Evolutionary conservation across 345 rosid genomes (phyloP).

Genomic region (Boechera stricta): DNA sequence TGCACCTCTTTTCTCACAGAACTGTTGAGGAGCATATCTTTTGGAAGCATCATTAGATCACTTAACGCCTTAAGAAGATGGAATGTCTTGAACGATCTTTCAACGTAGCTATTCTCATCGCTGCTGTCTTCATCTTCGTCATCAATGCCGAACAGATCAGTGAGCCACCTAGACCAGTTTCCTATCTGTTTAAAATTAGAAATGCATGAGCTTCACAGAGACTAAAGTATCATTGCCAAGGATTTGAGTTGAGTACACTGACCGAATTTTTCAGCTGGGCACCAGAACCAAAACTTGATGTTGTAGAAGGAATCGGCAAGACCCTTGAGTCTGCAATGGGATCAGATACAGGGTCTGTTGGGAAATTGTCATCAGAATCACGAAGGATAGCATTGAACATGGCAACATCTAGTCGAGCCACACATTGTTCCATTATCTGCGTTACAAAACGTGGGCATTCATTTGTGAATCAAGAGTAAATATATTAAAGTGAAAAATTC

Average conservation of each 20-base stretch:
- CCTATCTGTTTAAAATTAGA: conserved; percentile 66
- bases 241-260: conserved; percentile 17
- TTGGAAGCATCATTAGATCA: conserved; percentile 99
- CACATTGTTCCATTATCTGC: conserved; percentile 96
- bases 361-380: conserved; percentile 81
- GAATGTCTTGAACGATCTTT: conserved; percentile 71
- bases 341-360: conserved; percentile 93
- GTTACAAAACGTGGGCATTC: not conserved
- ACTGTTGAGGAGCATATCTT: conserved; percentile 80
- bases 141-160: conserved; percentile 81
- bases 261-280: conserved; percentile 89
- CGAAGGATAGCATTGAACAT: conserved; percentile 98
- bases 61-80: conserved; percentile 86
- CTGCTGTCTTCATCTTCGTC: conserved; percentile 57
- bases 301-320: conserved; percentile 84
- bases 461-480: conserved; percentile 15
- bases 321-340: conserved; percentile 79
- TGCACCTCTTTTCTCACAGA: conserved; percentile 82
- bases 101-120: conserved; percentile 50
- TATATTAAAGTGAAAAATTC: not conserved
- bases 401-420: conserved; percentile 91
- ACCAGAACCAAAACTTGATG: conserved; percentile 88
- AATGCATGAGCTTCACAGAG: conserved; percentile 33
- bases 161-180: conserved; percentile 96
- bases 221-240: conserved; percentile 2